Evolutionary conservation across 768 basidiomycete genomes (phyloP).

Genomic region (Termitomyces sp.): DNA sequence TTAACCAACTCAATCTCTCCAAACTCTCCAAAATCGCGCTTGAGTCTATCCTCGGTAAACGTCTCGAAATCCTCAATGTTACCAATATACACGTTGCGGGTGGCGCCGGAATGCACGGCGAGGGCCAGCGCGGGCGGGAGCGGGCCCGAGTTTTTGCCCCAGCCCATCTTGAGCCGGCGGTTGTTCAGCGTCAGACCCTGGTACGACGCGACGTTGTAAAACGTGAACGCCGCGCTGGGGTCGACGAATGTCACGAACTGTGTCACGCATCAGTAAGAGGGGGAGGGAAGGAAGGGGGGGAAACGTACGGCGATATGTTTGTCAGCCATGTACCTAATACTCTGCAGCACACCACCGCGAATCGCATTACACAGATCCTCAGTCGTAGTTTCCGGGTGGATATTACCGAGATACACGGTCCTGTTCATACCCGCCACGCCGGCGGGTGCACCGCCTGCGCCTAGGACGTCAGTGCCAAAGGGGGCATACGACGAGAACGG

Average conservation of each 20-base stretch:
- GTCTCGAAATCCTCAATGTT: conserved; percentile 93
- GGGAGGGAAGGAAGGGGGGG: background rate
- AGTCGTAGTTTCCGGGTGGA: conserved; percentile 91
- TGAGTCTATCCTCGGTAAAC: conserved; percentile 85
- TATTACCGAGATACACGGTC: conserved; percentile 94
- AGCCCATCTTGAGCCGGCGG: conserved; percentile 92
- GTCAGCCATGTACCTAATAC: conserved; percentile 92
- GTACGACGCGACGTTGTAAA: conserved; percentile 88
- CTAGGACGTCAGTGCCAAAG: conserved; percentile 43
- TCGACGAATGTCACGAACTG: conserved; percentile 95
- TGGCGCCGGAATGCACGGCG: conserved; percentile 89
- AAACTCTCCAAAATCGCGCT: conserved; percentile 91
- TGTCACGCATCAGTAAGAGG: too few relatives aligned
- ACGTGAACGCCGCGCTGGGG: conserved; percentile 86
- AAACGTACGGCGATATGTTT: conserved; percentile 94
- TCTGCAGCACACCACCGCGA: conserved; percentile 94
- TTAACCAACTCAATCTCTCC: conserved; percentile 97
- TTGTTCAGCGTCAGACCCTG: conserved; percentile 91
- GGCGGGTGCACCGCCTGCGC: conserved; percentile 23
- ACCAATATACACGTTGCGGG: conserved; percentile 94
- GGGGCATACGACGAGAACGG: conserved; percentile 51
- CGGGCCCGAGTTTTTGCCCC: conserved; percentile 95
- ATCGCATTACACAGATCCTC: conserved; percentile 97
- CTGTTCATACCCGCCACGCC: conserved; percentile 66
- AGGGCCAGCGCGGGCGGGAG: conserved; percentile 78